Evolutionary conservation across 192 early-diverging fungal species (phyloP), one percentile per base, ranked within the genome.

Genomic region (Kickxella alabastrina): DNA sequence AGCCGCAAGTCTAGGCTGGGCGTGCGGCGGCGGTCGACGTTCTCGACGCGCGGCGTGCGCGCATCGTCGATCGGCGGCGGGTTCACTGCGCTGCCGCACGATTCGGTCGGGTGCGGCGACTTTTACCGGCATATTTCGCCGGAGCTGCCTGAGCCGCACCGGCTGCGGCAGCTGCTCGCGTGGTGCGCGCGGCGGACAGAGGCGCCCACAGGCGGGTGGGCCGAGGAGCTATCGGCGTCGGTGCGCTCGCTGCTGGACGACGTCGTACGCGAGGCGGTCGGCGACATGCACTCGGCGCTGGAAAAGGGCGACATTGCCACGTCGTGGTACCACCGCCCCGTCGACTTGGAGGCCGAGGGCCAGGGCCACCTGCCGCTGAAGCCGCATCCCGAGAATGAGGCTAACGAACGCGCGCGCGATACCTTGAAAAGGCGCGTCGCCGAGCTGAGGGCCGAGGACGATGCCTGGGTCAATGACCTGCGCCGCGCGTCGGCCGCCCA

Each of bases 111-210:
- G 10, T 34, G 81, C 4, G 35, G 53, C 2, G 82, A 86, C 43
- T 86, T 80, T 54, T 87, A 83, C 68, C 67, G 80, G 17, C 85
- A 83, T 49, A 81, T 89, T 15, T 81, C 85, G 57, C 71, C 77
- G 2, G 85, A 87, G 9, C 59, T 81, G 49, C 78, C 81, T 1
- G 85, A 83, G 47, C 85, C 85, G 6, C 58, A 81, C 1, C 79
- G 80, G 1, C 74, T 89, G 61, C 76, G 82, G 0, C 84, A 89
- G 59, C 73, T 89, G 35, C 52, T 89, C 1, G 56, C 79, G 10
- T 89, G 87, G 87, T 84, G 84, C 44, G 80, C 82, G 0, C 63
- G 81, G 18, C 49, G 66, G 12, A 61, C 66, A 1, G 27, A 10
- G 14, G 14, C 4, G 15, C n/a, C 43, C 0, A 36, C 41, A 15